Evolutionary conservation across 176 grass and related monocot genomes (phyloP), one percentile per base, ranked within the genome.

Genomic region (Triticum monococcum): DNA sequence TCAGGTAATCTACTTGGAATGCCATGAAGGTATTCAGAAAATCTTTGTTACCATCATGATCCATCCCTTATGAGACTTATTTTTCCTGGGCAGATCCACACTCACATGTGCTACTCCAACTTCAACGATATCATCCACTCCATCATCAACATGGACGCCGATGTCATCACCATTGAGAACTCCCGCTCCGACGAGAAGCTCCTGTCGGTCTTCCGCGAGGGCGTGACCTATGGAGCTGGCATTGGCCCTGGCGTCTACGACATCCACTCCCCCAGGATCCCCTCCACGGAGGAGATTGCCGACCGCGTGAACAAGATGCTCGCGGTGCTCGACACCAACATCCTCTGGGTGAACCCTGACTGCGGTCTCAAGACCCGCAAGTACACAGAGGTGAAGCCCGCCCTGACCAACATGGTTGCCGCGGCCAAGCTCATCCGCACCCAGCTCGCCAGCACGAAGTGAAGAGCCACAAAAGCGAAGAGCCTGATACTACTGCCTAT

Each of bases 61-160:
- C 50, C 48, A 52, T 12, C 28, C 63, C 50, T 81, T 31, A 77
- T 0, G 26, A 17, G 45, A 22, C 26, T 40, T 31, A 32, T 82
- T 76, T 64, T 17, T 14, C 25, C 14, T 46, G 22, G 11, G 60
- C 85, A 98, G 96, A 95, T 98, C 56, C 96, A 98, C 89, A 98
- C 96, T 2, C 93, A 98, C 78, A 98, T 98, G 96, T 98, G 96
- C 89, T 95, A 98, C 78, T 98, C 96, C 14, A 98, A 98, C 93
- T 95, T 98, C 87, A 97, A 97, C 16, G 95, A 98, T 36, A 98
- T 98, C 85, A 98, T 98, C 83, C 93, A 92, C 77, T 98, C 95
- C 59, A 98, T 98, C 89, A 95, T 98, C 22, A 74, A 92, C 89
- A 98, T 98, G 95, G 95, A 98, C 64, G 95, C 95, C 11, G 95